These are phyloP conservation scores for Alternaria sp. DNA, from an alignment of 2,329 filamentous ascomycete species.

Conservation along the genomic window DNA sequence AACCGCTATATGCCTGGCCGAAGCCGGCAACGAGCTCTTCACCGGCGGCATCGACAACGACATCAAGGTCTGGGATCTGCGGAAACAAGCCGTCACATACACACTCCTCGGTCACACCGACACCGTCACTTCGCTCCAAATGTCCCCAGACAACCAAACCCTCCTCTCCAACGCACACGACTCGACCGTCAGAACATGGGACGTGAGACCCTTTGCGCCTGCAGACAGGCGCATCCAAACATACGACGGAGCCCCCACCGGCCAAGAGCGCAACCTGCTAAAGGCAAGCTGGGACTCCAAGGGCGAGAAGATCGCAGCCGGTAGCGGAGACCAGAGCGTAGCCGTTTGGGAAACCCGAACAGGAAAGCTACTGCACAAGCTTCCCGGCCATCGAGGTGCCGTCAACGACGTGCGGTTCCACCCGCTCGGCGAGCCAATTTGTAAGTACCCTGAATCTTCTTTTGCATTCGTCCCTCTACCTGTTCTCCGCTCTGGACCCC, in stretches of 20 bases:
- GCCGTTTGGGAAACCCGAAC: slow-evolving; percentile 88
- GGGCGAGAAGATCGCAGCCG: slow-evolving; percentile 85
- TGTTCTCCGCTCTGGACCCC: neutral
- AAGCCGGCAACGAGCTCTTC: slow-evolving; percentile 94
- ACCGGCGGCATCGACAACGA: slow-evolving; percentile 96
- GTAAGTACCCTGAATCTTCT: slow-evolving; percentile 63
- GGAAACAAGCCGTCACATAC: slow-evolving; percentile 88
- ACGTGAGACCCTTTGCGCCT: slow-evolving; percentile 92
- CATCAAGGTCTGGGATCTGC: slow-evolving; percentile 95
- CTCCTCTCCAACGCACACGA: slow-evolving; percentile 93
- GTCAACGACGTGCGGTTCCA: slow-evolving; percentile 95
- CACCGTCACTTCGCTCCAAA: slow-evolving; percentile 84
- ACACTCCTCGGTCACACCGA: slow-evolving; percentile 88
- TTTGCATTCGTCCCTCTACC: neutral
- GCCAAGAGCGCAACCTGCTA: slow-evolving; percentile 89
- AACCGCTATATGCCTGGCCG: slow-evolving; percentile 87
- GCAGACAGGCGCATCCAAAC: slow-evolving; percentile 83
- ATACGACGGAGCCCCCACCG: slow-evolving; percentile 88
- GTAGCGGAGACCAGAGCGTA: slow-evolving; percentile 87
- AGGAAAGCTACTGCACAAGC: slow-evolving; percentile 92
- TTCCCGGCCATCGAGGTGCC: slow-evolving; percentile 92
- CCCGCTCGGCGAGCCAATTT: slow-evolving; percentile 80
- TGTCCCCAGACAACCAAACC: slow-evolving; percentile 93
- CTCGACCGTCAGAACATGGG: slow-evolving; percentile 92
- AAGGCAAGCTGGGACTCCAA: slow-evolving; percentile 87